Base-by-base conservation (phyloP, 192 early-diverging fungal genomes). In the Coemansia pectinata region DNA sequence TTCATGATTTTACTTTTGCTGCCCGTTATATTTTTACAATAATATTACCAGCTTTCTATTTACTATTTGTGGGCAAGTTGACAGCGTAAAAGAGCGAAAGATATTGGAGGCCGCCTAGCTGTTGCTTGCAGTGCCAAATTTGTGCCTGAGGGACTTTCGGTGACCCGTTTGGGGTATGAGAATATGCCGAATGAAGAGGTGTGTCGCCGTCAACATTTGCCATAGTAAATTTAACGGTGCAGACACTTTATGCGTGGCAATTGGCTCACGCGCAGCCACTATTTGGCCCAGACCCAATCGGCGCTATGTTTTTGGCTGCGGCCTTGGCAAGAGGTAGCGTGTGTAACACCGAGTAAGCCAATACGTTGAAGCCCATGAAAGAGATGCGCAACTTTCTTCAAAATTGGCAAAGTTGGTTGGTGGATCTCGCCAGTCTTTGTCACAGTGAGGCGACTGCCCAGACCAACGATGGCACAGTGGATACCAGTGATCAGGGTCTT, bases 301-400 rank as follows among this genome's bases (percentile, higher is more conserved):
- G 55, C 6, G 52, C 14, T 12, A 58, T 14, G 29, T 14, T 58
- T 58, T 33, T 58, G 55, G 29, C 29, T 58, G 29, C 47, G 47
- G 47, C 47, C 29, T 58, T 55, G 52, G 47, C 47, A 29, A 33
- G 34, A 2, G 14, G 15, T 17, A 14, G 17, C 31, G 29, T 58
- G 55, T 58, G 55, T 58, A 58, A 58, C 55, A n/a, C 55, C 55
- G 17, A 58, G 4, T 17, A 4, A 31, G 55, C 55, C 55, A 58
- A 58, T 58, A 29, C 27, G 55, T 29, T 58, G 15, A 17, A 33
- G 15, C 7, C 29, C 14, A 58, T 29, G 29, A 17, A 33, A 33
- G 3, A 17, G 55, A 34, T 17, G 29, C 5, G 5, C 29, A 17
- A 8, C 29, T 33, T n/a, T 33, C 14, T 58, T 17, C 23, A 7